Base-by-base conservation (phyloP, 306 rosid genomes). In the Leucaena leucocephala region DNA sequence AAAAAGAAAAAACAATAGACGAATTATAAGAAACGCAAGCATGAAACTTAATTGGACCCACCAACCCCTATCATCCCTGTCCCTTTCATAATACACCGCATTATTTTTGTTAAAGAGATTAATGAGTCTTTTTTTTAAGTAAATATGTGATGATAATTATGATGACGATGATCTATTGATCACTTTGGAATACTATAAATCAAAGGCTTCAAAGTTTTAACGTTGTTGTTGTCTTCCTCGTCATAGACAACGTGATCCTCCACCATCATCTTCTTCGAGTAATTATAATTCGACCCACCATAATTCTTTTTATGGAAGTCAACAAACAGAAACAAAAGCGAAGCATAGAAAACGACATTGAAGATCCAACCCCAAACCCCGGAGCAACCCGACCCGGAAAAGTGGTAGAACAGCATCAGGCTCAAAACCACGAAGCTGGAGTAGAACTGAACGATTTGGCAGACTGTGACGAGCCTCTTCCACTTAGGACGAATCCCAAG, bases 301-400 rank as follows among this genome's bases (percentile, higher is more conserved):
- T 87, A 86, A 61, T 82, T 87, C 79, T 86, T 92, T 16, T 75
- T 66, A 81, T 89, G 95, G 43, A 90, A 92, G 71, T 92, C 88
- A 10, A 78, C 36, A 69, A 93, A 93, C 17, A 93, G 82, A 54
- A 72, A 74, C 79, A 91, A 76, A 72, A 93, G 97, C 6, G 97
- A 88, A 9, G 82, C 84, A 40, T 85, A 81, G 81, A 93, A 93
- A 54, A 77, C 84, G 22, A 84, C 87, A 42, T 93, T 93, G 85
- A 91, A 93, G 72, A 78, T 66, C 98, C 96, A 91, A 9, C 94
- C 92, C 92, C 86, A 80, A 0, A 82, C 61, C 7, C 98, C 98
- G 8, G 85, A 89, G 82, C 97, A 92, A 4, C 97, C 96, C 4
- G 80, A 71, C 8, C 91, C 91, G 0, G 71, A 63, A 49, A 91